These are phyloP conservation scores for Neonectria sp. DNA, from an alignment of 2,329 filamentous ascomycete genomes.

Conservation along the genomic window DNA sequence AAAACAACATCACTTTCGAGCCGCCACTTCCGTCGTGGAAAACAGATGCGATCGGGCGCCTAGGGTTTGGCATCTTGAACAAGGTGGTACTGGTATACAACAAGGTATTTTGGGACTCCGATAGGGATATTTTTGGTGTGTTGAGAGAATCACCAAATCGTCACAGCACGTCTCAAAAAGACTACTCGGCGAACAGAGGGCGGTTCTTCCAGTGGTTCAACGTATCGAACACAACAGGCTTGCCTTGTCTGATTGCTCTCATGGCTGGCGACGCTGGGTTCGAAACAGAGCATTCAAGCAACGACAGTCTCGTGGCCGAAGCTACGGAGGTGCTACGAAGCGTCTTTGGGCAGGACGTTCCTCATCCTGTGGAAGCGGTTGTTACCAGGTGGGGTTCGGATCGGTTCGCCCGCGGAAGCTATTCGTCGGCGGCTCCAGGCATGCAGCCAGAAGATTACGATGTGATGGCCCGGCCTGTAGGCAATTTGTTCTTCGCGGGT, in stretches of 20 bases:
- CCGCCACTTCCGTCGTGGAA: constrained; percentile 94
- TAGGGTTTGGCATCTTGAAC: constrained; percentile 95
- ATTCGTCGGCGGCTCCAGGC: constrained; percentile 90
- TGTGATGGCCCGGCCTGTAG: constrained; percentile 86
- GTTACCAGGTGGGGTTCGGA: constrained; percentile 95
- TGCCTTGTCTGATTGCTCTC: constrained; percentile 89
- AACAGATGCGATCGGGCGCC: constrained; percentile 80
- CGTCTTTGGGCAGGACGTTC: constrained; percentile 81
- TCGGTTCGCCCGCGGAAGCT: constrained; percentile 92
- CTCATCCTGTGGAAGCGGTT: constrained; percentile 86
- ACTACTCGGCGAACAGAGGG: constrained; percentile 86
- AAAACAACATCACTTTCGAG: constrained; percentile 86
- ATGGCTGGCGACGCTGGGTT: constrained; percentile 97
- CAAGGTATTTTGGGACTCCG: constrained; percentile 89
- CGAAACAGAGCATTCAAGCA: constrained; percentile 83
- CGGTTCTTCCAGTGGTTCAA: constrained; percentile 99
- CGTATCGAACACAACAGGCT: constrained; percentile 88
- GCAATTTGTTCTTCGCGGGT: constrained; percentile 94
- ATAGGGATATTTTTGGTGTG: constrained; percentile 94
- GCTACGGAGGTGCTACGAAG: constrained; percentile 84
- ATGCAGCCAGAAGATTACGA: constrained; percentile 93
- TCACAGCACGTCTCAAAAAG: constrained; percentile 81
- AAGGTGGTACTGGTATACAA: constrained; percentile 95
- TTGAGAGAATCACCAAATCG: constrained; percentile 80
- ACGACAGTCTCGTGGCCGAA: constrained; percentile 83